Base-by-base conservation (phyloP, 768 basidiomycete species). In the Austroboletus festivus region DNA sequence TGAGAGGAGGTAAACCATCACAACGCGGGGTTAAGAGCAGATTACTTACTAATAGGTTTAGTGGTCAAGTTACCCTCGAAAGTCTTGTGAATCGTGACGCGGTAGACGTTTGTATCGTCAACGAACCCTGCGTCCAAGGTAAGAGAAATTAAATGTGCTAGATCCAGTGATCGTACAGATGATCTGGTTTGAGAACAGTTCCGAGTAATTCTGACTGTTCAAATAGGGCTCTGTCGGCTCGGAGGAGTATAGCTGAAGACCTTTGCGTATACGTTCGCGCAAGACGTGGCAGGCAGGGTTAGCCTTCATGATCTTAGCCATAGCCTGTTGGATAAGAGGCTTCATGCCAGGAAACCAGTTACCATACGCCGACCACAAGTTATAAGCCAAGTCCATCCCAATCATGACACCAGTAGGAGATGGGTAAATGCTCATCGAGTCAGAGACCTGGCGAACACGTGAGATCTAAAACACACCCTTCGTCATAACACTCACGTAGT, bases 221-320 rank as follows among this genome's bases (percentile, higher is more conserved):
- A 99, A 76, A 71, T 99, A 98, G 42, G 96, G 96, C 67, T 99
- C 96, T 20, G 96, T 99, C 8, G 96, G 95, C 68, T 99, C 96
- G 22, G 96, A 98, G 10, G 95, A 98, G 71, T 99, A 99, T 18
- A 99, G 75, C 67, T 98, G 96, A 19, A 99, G 79, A 68, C 94
- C 95, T 72, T 99, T 99, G 59, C 96, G 83, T 60, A 99, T 97
- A 72, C 96, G 96, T 72, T 99, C 96, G 46, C 96, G 89, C 48
- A 99, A 74, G 35, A 99, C 96, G 64, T 98, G 96, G 46, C 88
- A 85, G 13, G 96, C 96, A 21, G 96, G 96, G 62, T 99, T 98
- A 44, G 96, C 96, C 71, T 99, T 99, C 93, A 98, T 95, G 68
- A 99, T 89, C 79, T 98, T 99, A 12, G 89, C 93, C 93, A 99